phyloP scores from a whole-genome alignment of 805 yeast genomes.

The Sungouiozyma ichnusensis region DNA sequence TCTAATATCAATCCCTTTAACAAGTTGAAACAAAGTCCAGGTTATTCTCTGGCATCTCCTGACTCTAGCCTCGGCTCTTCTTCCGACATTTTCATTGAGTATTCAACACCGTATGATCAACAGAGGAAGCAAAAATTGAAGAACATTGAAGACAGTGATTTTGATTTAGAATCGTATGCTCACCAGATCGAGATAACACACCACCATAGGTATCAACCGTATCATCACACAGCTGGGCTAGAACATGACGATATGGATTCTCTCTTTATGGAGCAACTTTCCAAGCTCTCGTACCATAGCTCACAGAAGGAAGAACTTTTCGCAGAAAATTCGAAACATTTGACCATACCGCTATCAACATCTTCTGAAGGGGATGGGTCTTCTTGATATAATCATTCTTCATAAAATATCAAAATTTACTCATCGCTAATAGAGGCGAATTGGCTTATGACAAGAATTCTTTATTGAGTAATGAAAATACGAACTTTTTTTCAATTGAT shows the following conservation, averaged over 20 bases:
- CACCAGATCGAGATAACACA: neutral
- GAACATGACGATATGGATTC: neutral
- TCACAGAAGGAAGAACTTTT: neutral
- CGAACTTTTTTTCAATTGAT: neutral
- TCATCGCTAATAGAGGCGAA: no score
- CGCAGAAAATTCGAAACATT: neutral
- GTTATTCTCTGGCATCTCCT: neutral
- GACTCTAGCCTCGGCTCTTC: conserved; percentile 6
- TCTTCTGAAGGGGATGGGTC: neutral
- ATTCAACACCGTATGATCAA: conserved; percentile 13
- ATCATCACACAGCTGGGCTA: neutral
- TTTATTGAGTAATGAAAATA: neutral
- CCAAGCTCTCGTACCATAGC: neutral
- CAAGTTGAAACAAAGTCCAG: neutral
- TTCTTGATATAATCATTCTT: no score
- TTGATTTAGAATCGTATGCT: neutral
- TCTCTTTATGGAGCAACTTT: neutral
- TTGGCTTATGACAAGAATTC: neutral
- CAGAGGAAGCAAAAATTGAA: conserved; percentile 2
- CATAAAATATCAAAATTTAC: no score
- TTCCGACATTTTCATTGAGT: conserved; percentile 17
- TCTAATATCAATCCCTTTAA: neutral
- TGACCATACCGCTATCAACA: neutral
- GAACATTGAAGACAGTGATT: neutral
- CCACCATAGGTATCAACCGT: neutral